Evolutionary conservation across 805 yeast species (phyloP).

Genomic region (Nakazawaea wyomingensis): DNA sequence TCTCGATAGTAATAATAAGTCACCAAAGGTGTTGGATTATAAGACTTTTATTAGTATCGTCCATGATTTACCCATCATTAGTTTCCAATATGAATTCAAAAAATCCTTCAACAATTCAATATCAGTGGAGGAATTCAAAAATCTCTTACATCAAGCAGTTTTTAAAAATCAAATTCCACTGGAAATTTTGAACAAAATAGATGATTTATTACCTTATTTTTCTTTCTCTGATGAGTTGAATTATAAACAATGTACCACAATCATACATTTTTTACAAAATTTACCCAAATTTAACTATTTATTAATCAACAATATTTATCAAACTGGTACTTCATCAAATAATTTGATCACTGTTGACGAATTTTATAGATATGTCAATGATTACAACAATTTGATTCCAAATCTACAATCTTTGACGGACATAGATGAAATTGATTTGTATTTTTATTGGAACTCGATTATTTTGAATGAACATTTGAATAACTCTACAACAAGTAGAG

Average conservation of each 20-base stretch:
- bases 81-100: slow-evolving; percentile 21
- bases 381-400: slow-evolving; percentile 9
- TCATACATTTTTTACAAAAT: slow-evolving; percentile 38
- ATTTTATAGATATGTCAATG: slow-evolving; percentile 22
- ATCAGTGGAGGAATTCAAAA: slow-evolving; percentile 17
- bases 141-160: slow-evolving; percentile 21
- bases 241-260: slow-evolving; percentile 41
- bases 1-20: slow-evolving; percentile 16
- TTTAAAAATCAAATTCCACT: slow-evolving; percentile 23
- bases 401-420: slow-evolving; percentile 16
- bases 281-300: slow-evolving; percentile 28
- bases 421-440: slow-evolving; percentile 25
- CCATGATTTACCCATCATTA: slow-evolving; percentile 21
- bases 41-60: slow-evolving; percentile 20
- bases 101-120: slow-evolving; percentile 15
- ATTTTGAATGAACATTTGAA: slow-evolving; percentile 23
- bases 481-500: slow-evolving; percentile 33
- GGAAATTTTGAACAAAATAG: slow-evolving; percentile 63
- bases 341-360: slow-evolving; percentile 17
- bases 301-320: slow-evolving; percentile 15
- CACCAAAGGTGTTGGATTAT: slow-evolving; percentile 14
- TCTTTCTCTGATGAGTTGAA: slow-evolving; percentile 35
- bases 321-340: slow-evolving; percentile 19
- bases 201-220: slow-evolving; percentile 33
- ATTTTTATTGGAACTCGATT: slow-evolving; percentile 29